These are phyloP conservation scores for Calcarisporium arbuscula DNA, from an alignment of 2,329 filamentous ascomycete species.

Conservation along the genomic window DNA sequence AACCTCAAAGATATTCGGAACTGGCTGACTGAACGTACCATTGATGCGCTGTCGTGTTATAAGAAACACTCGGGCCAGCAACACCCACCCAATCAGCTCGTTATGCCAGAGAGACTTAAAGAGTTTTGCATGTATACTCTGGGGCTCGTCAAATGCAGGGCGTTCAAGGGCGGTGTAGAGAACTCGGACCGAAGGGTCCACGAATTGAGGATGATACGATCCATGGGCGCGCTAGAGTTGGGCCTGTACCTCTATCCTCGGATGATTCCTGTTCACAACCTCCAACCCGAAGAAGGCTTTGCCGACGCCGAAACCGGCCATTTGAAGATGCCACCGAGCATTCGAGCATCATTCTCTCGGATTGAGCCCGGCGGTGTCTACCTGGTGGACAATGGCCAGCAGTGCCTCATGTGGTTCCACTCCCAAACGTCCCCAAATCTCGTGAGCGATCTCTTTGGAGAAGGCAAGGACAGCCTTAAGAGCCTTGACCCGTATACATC, in stretches of 20 bases:
- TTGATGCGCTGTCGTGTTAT: conserved; percentile 87
- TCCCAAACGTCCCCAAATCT: conserved; percentile 87
- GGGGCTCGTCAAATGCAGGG: conserved; percentile 79
- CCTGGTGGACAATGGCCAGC: conserved; percentile 90
- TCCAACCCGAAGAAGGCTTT: conserved; percentile 83
- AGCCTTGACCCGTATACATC: conserved; percentile 76
- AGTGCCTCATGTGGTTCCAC: conserved; percentile 88
- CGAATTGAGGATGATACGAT: conserved; percentile 83
- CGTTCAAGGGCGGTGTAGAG: conserved; percentile 89
- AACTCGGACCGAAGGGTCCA: conserved; percentile 85
- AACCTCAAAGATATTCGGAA: conserved; percentile 79
- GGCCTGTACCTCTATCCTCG: conserved; percentile 92
- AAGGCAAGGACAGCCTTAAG: conserved; percentile 62
- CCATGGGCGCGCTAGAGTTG: conserved; percentile 79
- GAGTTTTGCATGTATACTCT: conserved; percentile 97
- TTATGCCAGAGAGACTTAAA: conserved; percentile 92
- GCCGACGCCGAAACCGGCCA: conserved; percentile 81
- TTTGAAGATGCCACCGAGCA: conserved; percentile 70
- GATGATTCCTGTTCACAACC: conserved; percentile 86
- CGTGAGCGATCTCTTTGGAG: conserved; percentile 82
- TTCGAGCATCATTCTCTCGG: conserved; percentile 78
- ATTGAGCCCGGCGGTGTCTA: conserved; percentile 93
- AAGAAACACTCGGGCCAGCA: conserved; percentile 83
- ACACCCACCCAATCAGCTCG: conserved; percentile 85
- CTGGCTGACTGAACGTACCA: conserved; percentile 80